These are phyloP conservation scores for Mortierella hygrophila DNA, from an alignment of 192 early-diverging fungal genomes.

Conservation along the genomic window DNA sequence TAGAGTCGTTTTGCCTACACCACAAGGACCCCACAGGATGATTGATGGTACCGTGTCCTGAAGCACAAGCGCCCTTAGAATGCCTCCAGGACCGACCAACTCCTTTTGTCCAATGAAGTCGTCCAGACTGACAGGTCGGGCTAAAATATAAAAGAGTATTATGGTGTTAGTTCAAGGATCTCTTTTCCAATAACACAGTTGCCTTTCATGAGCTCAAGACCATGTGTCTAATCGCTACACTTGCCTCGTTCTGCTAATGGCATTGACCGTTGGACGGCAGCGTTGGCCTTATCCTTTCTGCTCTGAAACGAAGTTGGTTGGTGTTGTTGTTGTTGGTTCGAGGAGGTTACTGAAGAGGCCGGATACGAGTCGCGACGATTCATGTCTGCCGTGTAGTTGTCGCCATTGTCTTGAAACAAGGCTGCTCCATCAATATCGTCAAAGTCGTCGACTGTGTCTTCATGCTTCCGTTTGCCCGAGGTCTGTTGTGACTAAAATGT, in stretches of 20 bases:
- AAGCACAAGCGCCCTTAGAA: constrained; percentile 76
- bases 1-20: constrained; percentile 56
- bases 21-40: constrained; percentile 77
- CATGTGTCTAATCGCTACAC: neutral
- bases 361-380: neutral
- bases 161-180: neutral
- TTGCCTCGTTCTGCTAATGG: constrained; percentile 73
- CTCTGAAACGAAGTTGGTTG: constrained; percentile 9
- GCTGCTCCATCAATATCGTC: constrained; percentile 11
- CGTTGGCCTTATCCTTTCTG: constrained; percentile 47
- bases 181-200: neutral
- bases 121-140: constrained; percentile 67
- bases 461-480: constrained; percentile 35
- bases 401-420: neutral
- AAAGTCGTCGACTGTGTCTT: constrained; percentile 16
- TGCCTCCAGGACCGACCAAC: constrained; percentile 72
- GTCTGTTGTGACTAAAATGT: constrained; percentile 3
- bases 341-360: neutral
- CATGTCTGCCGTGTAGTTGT: neutral
- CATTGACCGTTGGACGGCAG: constrained; percentile 50
- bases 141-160: neutral
- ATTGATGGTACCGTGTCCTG: constrained; percentile 79
- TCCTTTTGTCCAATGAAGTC: constrained; percentile 81
- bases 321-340: neutral
- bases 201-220: neutral